Evolutionary conservation across 108 stramenopile genomes (phyloP).

Genomic region (Schizochytrium sp.): DNA sequence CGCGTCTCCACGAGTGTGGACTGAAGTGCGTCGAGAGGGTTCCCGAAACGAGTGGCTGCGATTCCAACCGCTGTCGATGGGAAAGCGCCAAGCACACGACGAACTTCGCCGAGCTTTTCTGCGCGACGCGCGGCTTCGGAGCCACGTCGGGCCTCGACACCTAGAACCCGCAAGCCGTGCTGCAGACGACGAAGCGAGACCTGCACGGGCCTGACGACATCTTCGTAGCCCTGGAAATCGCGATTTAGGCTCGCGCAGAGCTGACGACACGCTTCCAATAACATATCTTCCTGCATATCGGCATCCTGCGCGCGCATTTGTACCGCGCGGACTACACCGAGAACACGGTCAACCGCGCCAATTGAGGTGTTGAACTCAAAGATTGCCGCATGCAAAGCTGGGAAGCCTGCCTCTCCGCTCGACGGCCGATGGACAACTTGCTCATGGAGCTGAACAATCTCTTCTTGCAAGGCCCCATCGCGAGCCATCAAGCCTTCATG

Average conservation of each 20-base stretch:
- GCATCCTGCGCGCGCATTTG: background rate
- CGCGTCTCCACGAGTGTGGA: background rate
- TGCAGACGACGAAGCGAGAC: background rate
- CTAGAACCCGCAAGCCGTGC: background rate
- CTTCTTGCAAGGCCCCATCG: background rate
- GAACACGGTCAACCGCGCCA: background rate
- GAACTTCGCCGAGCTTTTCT: background rate
- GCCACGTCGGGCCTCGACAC: background rate
- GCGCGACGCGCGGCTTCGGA: background rate
- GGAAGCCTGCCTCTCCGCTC: background rate
- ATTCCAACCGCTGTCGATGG: background rate
- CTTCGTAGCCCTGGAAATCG: background rate
- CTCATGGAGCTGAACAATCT: background rate
- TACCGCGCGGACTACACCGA: background rate
- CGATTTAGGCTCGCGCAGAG: background rate
- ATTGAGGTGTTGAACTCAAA: background rate
- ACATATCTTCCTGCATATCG: background rate
- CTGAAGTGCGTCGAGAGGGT: background rate
- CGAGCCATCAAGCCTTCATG: background rate
- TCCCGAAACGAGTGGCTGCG: no score
- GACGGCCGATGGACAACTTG: background rate
- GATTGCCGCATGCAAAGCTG: background rate
- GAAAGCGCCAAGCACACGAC: background rate
- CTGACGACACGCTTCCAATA: background rate
- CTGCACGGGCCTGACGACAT: background rate